Base-by-base conservation (phyloP, 306 rosid genomes). In the Castanea crenata region DNA sequence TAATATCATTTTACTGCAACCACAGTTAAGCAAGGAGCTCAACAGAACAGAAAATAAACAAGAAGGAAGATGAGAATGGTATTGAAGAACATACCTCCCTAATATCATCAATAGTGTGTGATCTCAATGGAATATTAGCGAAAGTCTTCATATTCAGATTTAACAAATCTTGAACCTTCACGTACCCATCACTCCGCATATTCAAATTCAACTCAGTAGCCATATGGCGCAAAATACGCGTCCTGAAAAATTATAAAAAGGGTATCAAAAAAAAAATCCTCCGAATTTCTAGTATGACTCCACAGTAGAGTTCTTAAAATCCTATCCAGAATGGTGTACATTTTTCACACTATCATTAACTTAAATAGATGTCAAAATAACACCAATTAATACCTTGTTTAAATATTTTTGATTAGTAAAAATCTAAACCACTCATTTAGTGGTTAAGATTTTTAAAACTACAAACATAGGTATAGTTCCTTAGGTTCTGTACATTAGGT, bases 211-310 rank as follows among this genome's bases (percentile, higher is more conserved):
- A 83, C 58, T 93, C 96, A 61, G 93, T 81, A 35, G 93, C 96
- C 97, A 91, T 93, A 65, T 93, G 99, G 29, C 99, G 97, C 85
- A 95, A 86, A 85, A 95, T 80, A 12, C 93, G 82, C 0, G 99
- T 93, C 87, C 99, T 95, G 85, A 38, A 83, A 35, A 80, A 49
- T 78, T 67, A 54, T 44, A 56, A 25, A 27, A 23, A 56, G 62
- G 27, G 64, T 9, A 23, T 41, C 1, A 12, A 63, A 63, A 19
- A 63, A 0, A 3, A 3, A 20, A 63, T 31, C 71, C 9, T 64
- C 38, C 19, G 0, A 49, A 49, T 49, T 12, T 49, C 54, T 49
- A 0, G 16, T 1, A 49, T 49, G 1, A 0, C 54, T 49, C 16
- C 54, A 49, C 16, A 11, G 1, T 49, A 49, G 54, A 49, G 16